Base-by-base conservation (phyloP, 2,329 filamentous ascomycete species). In the Monilinia polystroma region DNA sequence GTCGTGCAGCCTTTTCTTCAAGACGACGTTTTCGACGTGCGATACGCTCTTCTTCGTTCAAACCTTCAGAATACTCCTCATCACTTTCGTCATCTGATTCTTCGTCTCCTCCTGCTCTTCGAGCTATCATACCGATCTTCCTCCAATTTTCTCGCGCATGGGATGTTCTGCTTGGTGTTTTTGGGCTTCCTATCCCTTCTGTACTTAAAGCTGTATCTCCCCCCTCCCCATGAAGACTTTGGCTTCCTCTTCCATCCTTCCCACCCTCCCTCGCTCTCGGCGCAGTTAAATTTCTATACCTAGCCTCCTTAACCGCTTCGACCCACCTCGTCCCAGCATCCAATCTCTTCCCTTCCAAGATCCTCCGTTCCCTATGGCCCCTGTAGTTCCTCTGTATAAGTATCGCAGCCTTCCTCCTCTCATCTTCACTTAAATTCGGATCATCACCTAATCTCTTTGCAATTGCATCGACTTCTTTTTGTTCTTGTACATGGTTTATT, bases 301-400 rank as follows among this genome's bases (percentile, higher is more conserved):
- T 79, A 18, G 84, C 85, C 81, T 85, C 83, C 76, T 81, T 82
- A 64, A 85, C 75, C 53, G 81, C 82, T 78, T 85, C 73, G 11
- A 73, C 68, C 75, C 72, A 76, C 54, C 76, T 64, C 23, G 72
- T 74, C 55, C 71, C 72, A 26, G 71, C 69, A 72, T 74, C 74
- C 45, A 96, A 76, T 1, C 85, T 84, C 70, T 89, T 81, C 0
- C 92, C 92, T 52, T 85, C 77, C 72, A 95, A 81, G 76, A 92
- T 88, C 58, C 92, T 81, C 54, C 92, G 84, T 59, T 86, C 83
- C 64, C 90, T 84, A 77, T 96, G 91, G 7, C 92, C 91, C 45
- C 92, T 84, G 76, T 93, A 96, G 35, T 88, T 90, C 71, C 88
- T 86, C 80, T 92, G 86, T 57, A 89, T 88, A 35, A 86, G 73